phyloP scores from a whole-genome alignment of 2,329 filamentous ascomycete species.

The Penicillium sp. region DNA sequence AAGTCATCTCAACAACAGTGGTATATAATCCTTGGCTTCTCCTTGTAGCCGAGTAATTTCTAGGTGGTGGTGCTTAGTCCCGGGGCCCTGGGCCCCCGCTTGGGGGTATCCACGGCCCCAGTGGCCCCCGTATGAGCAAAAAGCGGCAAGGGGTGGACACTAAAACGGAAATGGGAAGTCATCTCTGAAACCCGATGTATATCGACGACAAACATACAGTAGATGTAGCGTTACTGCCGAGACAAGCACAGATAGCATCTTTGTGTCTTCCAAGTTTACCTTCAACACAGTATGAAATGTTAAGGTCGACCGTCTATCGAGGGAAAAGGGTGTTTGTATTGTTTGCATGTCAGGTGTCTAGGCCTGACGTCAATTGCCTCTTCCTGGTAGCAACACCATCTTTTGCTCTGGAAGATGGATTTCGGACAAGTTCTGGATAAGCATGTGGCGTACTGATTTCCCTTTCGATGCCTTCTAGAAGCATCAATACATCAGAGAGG shows the following conservation, averaged over 20 bases:
- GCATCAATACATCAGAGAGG: conserved; percentile 1
- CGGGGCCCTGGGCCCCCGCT: too few species aligned
- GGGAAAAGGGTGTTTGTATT: conserved; percentile 4
- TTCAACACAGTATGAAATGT: background rate
- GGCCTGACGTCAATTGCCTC: conserved; percentile 15
- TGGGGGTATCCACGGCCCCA: too few species aligned
- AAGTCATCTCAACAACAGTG: too few species aligned
- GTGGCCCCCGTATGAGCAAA: too few species aligned
- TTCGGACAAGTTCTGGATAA: conserved; percentile 6
- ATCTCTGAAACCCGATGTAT: background rate
- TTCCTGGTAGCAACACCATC: conserved; percentile 4
- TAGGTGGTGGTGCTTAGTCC: too few species aligned
- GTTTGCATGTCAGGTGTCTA: conserved; percentile 3
- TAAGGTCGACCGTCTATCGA: background rate
- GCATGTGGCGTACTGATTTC: conserved; percentile 8
- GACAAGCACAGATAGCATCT: background rate
- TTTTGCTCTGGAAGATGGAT: conserved; percentile 8
- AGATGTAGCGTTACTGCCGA: background rate
- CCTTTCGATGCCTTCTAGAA: conserved; percentile 5
- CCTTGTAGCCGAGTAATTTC: too few species aligned
- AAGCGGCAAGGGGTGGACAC: too few species aligned
- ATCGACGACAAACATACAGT: background rate
- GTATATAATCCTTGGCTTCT: too few species aligned
- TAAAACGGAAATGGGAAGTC: too few species aligned
- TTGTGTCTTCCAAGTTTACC: background rate